Evolutionary conservation across 768 basidiomycete genomes (phyloP).

Genomic region (Gelatoporia subvermispora): DNA sequence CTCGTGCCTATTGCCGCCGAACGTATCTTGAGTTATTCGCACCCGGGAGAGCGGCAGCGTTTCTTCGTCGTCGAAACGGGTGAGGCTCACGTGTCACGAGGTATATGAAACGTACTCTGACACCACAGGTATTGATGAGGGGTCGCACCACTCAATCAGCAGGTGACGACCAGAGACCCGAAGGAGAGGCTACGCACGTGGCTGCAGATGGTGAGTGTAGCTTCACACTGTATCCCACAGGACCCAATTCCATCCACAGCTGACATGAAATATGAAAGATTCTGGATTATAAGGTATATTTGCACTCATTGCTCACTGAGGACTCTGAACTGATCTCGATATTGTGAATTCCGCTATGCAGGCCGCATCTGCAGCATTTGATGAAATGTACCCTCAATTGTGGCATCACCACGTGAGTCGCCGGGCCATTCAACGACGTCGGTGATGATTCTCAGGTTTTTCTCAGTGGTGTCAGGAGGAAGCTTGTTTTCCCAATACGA

Average conservation of each 20-base stretch:
- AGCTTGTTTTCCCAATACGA: too few species aligned
- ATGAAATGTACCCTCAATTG: too few species aligned
- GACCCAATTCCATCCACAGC: not conserved
- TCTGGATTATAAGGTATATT: not conserved
- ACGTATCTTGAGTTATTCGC: constrained; percentile 5
- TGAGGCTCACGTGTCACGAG: not conserved
- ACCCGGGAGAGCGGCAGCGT: not conserved
- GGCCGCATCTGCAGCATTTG: not conserved
- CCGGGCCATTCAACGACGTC: too few species aligned
- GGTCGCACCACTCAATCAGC: not conserved
- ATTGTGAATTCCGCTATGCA: not conserved
- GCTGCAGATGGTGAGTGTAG: constrained; percentile 6
- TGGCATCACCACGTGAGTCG: too few species aligned
- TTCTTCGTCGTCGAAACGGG: constrained; percentile 10
- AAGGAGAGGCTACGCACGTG: constrained; percentile 1
- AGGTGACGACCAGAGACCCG: too few species aligned
- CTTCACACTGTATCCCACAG: not conserved
- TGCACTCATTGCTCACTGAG: not conserved
- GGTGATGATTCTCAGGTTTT: too few species aligned
- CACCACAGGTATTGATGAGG: not conserved
- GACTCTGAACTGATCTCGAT: not conserved
- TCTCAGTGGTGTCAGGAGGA: too few species aligned
- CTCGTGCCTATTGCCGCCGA: not conserved
- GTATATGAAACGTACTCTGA: not conserved
- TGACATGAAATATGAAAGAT: not conserved